Base-by-base conservation (phyloP, 225 moss, liverwort and hornwort species). In the Neckera pumila region DNA sequence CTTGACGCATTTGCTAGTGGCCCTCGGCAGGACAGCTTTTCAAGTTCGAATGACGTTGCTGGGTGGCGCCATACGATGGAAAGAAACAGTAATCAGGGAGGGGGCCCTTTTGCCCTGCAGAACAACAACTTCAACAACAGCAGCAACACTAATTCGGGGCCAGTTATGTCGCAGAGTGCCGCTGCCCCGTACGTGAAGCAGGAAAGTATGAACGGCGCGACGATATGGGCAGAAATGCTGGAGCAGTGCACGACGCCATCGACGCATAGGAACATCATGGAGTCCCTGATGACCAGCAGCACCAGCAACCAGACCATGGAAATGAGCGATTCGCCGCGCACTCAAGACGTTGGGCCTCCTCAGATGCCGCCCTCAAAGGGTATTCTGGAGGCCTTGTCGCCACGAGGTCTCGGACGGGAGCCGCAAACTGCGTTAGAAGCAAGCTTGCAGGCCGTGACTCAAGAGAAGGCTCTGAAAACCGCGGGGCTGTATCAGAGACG, bases 381-480 rank as follows among this genome's bases (percentile, higher is more conserved):
- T 33, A 98, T 98, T 67, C 59, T 91, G 60, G 97, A 96, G 84
- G 95, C 90, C 21, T 86, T 98, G 73, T 96, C 96, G 75, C 96
- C 97, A 11, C 85, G 94, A 45, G 93, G 96, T 54, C 93, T 98
- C 54, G 96, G 97, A 56, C 93, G 96, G 42, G 96, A 93, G 84
- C 96, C 97, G 72, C 96, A 94, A 88, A 92, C 97, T 40, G 88
- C 90, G 53, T 91, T 96, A 70, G 97, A 96, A 90, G 97, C 95
- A n/a, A 96, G 95, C 87, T 88, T 98, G 89, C 87, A 94, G 72
- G 95, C 94, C 87, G 94, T 96, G 34, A 94, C 97, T 6, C 93
- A 96, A 93, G 95, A 92, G 83, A 93, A 92, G 54, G 94, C 95
- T 61, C 80, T 96, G 2, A 95, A 91, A 86, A 91, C 56, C 66